A percentile compares a stretch with the other conserved stretches of the same genome.
phyloP scores from a whole-genome alignment of 2,329 filamentous ascomycete species.

The Clonostachys rhizophaga region DNA sequence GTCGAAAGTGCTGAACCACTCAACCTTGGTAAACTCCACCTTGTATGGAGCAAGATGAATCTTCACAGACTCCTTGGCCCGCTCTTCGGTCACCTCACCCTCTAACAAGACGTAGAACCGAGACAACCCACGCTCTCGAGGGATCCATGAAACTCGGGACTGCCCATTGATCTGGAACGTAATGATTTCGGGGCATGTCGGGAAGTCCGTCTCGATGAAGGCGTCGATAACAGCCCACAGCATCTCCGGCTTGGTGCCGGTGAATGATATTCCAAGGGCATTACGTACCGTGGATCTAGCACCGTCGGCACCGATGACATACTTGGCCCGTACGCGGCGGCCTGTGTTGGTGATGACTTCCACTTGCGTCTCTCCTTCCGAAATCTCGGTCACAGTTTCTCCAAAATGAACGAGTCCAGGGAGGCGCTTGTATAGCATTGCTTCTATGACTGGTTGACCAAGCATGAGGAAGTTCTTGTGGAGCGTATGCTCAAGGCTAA shows the following conservation, averaged over 20 bases:
- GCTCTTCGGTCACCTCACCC: conserved; percentile 32
- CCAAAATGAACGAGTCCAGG: conserved; percentile 24
- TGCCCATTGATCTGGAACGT: conserved; percentile 39
- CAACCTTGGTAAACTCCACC: conserved; percentile 34
- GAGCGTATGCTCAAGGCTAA: conserved; percentile 32
- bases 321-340: conserved; percentile 25
- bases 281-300: conserved; percentile 40
- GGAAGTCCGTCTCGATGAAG: conserved; percentile 44
- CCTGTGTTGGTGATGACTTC: conserved; percentile 23
- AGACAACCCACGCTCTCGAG: conserved; percentile 38
- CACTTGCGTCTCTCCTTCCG: conserved; percentile 51
- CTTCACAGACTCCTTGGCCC: conserved; percentile 33
- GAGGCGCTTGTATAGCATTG: conserved; percentile 25
- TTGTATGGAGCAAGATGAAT: conserved; percentile 35
- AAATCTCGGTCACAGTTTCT: conserved; percentile 35
- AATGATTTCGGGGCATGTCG: conserved; percentile 37
- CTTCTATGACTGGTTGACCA: conserved; percentile 39
- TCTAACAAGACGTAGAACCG: conserved; percentile 42
- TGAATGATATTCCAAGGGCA: conserved; percentile 29
- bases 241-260: conserved; percentile 43
- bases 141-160: conserved; percentile 42
- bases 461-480: conserved; percentile 47
- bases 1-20: conserved; percentile 46
- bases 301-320: conserved; percentile 47
- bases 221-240: conserved; percentile 41